Base-by-base conservation (phyloP, 106 monocot species). In the Alisma plantagoaquatica region DNA sequence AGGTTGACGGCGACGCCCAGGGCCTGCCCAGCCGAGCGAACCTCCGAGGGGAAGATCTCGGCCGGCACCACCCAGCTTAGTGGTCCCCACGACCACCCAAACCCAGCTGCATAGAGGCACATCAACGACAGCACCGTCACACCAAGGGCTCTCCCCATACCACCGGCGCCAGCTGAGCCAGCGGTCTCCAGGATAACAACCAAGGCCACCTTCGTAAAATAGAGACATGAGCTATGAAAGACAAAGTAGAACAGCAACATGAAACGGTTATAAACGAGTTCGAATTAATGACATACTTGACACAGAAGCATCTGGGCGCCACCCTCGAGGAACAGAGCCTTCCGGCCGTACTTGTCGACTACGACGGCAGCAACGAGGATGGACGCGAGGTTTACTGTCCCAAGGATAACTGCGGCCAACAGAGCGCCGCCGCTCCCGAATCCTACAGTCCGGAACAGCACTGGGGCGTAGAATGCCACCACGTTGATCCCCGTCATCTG, bases 71-170 rank as follows among this genome's bases (percentile, higher is more conserved):
- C 29, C 86, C 76, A 86, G 10, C 62, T 57, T 43, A 86, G 51
- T 3, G 86, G 73, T 2, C 80, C 86, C 86, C 86, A 81, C 1
- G 86, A 86, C 63, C 59, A 68, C 11, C 74, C 70, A 29, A 64
- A 86, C 10, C 58, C 77, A 3, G 68, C 81, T 1, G 68, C 20
- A 26, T 67, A 77, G 0, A 41, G 29, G 57, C 86, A 86, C 16
- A 70, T 48, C 22, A 86, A 41, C 21, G 61, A 29, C 29, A 86
- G 31, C 51, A 80, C 64, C n/a, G 48, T 52, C 15, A 43, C 3
- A 2, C 61, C 32, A 28, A 33, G 48, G 9, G 35, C 23, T 28
- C 43, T 59, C 0, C 65, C 1, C 56, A 82, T 19, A 7, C 42
- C 3, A 5, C 43, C 51, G 1, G 23, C 47, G 11, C 63, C 74